Base-by-base conservation (phyloP, 176 grass and related monocot genomes). In the Cocos nucifera region DNA sequence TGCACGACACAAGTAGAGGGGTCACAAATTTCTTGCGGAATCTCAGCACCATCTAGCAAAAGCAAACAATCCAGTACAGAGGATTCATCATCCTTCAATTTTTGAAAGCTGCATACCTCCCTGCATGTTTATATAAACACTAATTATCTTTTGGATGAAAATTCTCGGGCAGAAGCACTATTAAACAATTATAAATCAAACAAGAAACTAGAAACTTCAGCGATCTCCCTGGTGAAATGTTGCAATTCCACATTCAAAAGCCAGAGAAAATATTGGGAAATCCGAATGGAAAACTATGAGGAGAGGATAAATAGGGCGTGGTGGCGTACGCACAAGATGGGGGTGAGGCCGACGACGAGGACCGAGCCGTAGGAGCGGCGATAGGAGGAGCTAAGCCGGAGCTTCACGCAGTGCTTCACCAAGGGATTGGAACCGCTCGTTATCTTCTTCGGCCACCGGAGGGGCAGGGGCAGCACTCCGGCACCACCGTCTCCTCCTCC, bases 391-490 rank as follows among this genome's bases (percentile, higher is more conserved):
- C 80, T 87, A 61, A 85, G 75, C 24, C 92, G 83, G 73, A 96
- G 86, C 80, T 82, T 88, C 12, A 96, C 86, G 58, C 83, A 90
- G 78, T 90, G 92, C 78, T 96, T 96, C 74, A 90, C 92, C 48
- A 96, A 58, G 4, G 92, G 83, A 57, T 96, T 96, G 19, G 80
- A 73, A 54, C 84, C 80, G 72, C 92, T 96, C 64, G 72, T 73
- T 80, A 96, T 80, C 78, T 78, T 71, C 73, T 77, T 91, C 17
- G 35, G 35, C 35, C 35, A 44, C 10, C 35, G 35, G 2, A 44
- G 35, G 35, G 35, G 35, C 10, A 12, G 2, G 35, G 35, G 35
- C 9, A 44, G 35, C 35, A 44, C 35, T 8, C 10, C 9, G 35
- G 35, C 10, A 14, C 35, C 9, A 12, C 35, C 35, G 35, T 44